These are phyloP conservation scores for Ceratorhiza oryzae-sativae DNA, from an alignment of 1,284 basidiomycete genomes.

Conservation along the genomic window DNA sequence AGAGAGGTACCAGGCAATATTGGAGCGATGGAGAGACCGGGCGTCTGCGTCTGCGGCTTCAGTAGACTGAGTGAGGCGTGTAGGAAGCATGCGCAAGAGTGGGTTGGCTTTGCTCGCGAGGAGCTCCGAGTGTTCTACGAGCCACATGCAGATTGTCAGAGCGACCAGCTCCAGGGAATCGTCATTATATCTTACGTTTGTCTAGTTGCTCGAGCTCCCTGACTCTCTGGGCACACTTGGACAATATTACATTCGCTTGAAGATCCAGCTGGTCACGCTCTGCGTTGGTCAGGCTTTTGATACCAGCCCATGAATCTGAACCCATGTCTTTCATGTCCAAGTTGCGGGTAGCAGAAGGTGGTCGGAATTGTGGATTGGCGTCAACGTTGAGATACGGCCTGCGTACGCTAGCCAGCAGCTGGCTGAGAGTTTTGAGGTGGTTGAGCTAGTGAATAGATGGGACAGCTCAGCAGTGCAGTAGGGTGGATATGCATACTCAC, in stretches of 20 bases:
- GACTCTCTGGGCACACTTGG: conserved; percentile 82
- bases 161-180: conserved; percentile 34
- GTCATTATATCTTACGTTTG: conserved; percentile 65
- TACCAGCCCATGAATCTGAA: conserved; percentile 66
- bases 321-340: conserved; percentile 60
- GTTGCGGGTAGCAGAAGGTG: conserved; percentile 59
- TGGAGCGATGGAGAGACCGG: conserved; percentile 80
- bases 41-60: conserved; percentile 68
- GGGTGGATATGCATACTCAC: conserved; percentile 55
- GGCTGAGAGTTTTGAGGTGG: conserved; percentile 72
- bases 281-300: conserved; percentile 78
- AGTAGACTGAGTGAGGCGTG: conserved; percentile 65
- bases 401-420: conserved; percentile 73
- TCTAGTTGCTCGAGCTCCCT: conserved; percentile 85
- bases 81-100: conserved; percentile 68
- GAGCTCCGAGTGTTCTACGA: conserved; percentile 68
- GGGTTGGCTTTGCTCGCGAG: conserved; percentile 67
- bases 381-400: conserved; percentile 82
- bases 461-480: conserved; percentile 24
- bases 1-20: conserved; percentile 85
- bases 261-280: conserved; percentile 92
- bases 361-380: conserved; percentile 58
- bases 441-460: conserved; percentile 60
- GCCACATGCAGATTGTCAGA: conserved; percentile 39
- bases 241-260: conserved; percentile 82